Evolutionary conservation across 108 stramenopile genomes (phyloP).

Genomic region (Nitzschia sp.): DNA sequence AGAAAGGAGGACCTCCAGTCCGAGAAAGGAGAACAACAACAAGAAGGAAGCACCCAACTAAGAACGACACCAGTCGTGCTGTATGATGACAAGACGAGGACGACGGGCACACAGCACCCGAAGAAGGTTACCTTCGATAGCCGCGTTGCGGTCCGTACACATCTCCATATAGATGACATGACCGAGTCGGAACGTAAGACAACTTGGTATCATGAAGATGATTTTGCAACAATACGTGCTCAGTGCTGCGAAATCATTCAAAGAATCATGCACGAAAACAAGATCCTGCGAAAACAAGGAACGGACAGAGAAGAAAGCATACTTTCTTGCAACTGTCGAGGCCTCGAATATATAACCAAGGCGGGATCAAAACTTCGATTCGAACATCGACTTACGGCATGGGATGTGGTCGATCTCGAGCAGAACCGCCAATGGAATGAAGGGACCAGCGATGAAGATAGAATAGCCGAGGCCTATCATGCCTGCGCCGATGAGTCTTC

Average conservation of each 20-base stretch:
- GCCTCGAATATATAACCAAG: slow-evolving; percentile 14
- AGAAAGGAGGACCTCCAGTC: not conserved
- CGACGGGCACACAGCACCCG: not conserved
- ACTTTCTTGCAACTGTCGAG: slow-evolving; percentile 1
- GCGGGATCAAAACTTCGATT: slow-evolving; percentile 6
- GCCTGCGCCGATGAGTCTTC: slow-evolving; percentile 7
- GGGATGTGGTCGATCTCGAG: slow-evolving; percentile 15
- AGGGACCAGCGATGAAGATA: not conserved
- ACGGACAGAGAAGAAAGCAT: not conserved
- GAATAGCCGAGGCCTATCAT: slow-evolving; percentile 2
- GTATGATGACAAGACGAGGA: not conserved
- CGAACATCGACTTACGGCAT: slow-evolving; percentile 9
- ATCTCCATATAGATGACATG: slow-evolving; percentile 14
- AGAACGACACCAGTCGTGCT: not conserved
- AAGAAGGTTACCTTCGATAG: not conserved
- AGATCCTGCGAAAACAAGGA: not conserved
- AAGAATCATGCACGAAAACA: not conserved
- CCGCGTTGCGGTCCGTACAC: not conserved
- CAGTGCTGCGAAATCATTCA: slow-evolving; percentile 2
- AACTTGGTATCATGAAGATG: not conserved
- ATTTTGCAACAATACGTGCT: slow-evolving; percentile 1
- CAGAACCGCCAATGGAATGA: slow-evolving; percentile 8
- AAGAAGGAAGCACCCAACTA: not conserved
- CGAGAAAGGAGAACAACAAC: not conserved
- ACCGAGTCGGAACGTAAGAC: not conserved